phyloP scores from a whole-genome alignment of 2,329 filamentous ascomycete species.

The Karstenula rhodostoma region DNA sequence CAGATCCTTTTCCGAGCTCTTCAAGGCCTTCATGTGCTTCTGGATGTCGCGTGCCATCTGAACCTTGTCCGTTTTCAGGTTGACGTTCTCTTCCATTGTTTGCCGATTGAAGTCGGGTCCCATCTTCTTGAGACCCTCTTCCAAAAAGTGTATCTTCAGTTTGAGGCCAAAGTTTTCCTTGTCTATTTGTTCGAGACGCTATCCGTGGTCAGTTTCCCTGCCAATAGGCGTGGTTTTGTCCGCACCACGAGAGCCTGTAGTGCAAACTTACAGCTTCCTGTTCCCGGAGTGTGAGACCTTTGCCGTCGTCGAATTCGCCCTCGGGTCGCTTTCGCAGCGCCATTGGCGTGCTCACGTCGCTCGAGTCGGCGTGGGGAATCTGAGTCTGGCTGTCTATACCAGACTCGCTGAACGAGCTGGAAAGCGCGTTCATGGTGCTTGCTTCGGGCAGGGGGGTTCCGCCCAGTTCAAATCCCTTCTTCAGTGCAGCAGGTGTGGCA shows the following conservation, averaged over 20 bases:
- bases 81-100: conserved; percentile 92
- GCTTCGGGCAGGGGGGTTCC: conserved; percentile 81
- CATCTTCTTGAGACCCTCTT: conserved; percentile 85
- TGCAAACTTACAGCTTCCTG: conserved; percentile 78
- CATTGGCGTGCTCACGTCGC: conserved; percentile 81
- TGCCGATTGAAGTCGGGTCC: conserved; percentile 90
- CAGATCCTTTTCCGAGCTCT: conserved; percentile 83
- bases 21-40: conserved; percentile 84
- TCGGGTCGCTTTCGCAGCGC: conserved; percentile 72
- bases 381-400: conserved; percentile 72
- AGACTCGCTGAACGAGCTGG: conserved; percentile 62
- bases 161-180: conserved; percentile 92
- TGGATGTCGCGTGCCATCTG: conserved; percentile 89
- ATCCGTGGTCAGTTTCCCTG: conserved; percentile 19
- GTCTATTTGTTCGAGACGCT: conserved; percentile 89
- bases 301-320: conserved; percentile 75
- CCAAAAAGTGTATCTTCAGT: conserved; percentile 94
- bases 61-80: conserved; percentile 90
- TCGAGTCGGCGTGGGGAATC: conserved; percentile 80
- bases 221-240: not conserved
- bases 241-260: not conserved
- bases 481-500: conserved; percentile 72
- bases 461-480: conserved; percentile 69
- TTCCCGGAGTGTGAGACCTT: conserved; percentile 89
- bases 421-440: conserved; percentile 62